Base-by-base conservation (phyloP, 1,284 basidiomycete species). In the Taiwanofungus camphoratus region DNA sequence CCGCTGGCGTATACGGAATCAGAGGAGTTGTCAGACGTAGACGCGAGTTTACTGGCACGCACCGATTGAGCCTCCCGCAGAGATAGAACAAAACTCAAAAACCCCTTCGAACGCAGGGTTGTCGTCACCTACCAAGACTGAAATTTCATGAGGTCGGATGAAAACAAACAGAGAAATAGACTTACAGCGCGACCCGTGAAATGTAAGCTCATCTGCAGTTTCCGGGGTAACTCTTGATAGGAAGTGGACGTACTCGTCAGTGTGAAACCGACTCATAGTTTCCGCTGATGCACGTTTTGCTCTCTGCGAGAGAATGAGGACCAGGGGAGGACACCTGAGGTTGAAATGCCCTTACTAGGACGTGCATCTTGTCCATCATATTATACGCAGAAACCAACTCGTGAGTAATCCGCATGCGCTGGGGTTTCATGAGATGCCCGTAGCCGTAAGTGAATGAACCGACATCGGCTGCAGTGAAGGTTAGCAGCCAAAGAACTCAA, bases 221-320 rank as follows among this genome's bases (percentile, higher is more conserved):
- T 96, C 93, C 0, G 93, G 93, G 0, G 87, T 89, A 26, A 98
- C 92, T 38, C 80, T 78, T 44, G 79, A 76, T 21, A 99, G 69
- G 54, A 98, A 94, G 56, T 97, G 82, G 50, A 99, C 79, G 65
- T 97, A 98, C 71, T 99, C 95, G 68, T 99, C 95, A 9, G 94
- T 95, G 64, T 99, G 96, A 63, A 99, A 99, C 15, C 82, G 70
- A 3, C 90, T 87, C 87, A 99, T 91, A 37, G 82, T 76, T 56
- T 87, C 81, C 9, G 85, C 79, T 0, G 82, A 79, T 2, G 93
- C 88, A 31, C 92, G 77, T 60, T 78, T 82, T 1, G 96, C 86
- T 57, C 79, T 78, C 90, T 92, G 59, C 13, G 8, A 5, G 7
- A 37, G 8, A 20, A 9, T 22, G 21, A 36, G 21, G 27, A 38